Percentiles rank a stretch among this genome's conserved stretches.
These are phyloP conservation scores for Arthroderma sp. DNA, from an alignment of 2,329 filamentous ascomycete species.

Conservation along the genomic window DNA sequence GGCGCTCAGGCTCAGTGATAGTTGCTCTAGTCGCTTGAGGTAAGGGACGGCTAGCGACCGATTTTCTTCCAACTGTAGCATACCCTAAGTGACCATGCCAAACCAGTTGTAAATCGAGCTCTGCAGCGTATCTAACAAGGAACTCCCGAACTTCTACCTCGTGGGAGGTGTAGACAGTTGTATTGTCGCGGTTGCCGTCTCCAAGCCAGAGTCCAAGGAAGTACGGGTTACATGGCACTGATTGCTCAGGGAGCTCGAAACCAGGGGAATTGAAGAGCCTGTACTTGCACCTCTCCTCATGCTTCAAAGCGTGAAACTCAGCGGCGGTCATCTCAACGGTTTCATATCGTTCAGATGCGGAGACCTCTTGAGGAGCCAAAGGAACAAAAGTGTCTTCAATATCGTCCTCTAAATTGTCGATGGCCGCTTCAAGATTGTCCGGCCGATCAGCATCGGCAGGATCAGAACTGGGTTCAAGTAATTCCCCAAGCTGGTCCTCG, in stretches of 20 bases:
- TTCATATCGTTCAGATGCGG: slow-evolving; percentile 23
- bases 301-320: slow-evolving; percentile 33
- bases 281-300: slow-evolving; percentile 28
- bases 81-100: background rate
- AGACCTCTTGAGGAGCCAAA: slow-evolving; percentile 8
- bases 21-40: background rate
- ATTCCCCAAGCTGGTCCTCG: too few species aligned
- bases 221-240: slow-evolving; percentile 16
- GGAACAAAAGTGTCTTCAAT: background rate
- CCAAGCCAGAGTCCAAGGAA: slow-evolving; percentile 18
- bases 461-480: too few species aligned
- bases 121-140: slow-evolving; percentile 10
- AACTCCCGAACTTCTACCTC: slow-evolving; percentile 12
- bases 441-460: too few species aligned
- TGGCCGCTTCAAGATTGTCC: too few species aligned
- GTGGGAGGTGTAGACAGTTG: slow-evolving; percentile 3
- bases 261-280: slow-evolving; percentile 27
- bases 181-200: slow-evolving; percentile 9
- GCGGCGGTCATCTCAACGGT: slow-evolving; percentile 38
- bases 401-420: background rate
- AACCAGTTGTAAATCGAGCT: slow-evolving; percentile 10
- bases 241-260: slow-evolving; percentile 21
- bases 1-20: background rate
- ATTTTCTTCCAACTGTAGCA: background rate
- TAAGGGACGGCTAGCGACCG: background rate